Conservation (phyloP, 352 stramenopile species). For the Phytophthora cryptogea region DNA sequence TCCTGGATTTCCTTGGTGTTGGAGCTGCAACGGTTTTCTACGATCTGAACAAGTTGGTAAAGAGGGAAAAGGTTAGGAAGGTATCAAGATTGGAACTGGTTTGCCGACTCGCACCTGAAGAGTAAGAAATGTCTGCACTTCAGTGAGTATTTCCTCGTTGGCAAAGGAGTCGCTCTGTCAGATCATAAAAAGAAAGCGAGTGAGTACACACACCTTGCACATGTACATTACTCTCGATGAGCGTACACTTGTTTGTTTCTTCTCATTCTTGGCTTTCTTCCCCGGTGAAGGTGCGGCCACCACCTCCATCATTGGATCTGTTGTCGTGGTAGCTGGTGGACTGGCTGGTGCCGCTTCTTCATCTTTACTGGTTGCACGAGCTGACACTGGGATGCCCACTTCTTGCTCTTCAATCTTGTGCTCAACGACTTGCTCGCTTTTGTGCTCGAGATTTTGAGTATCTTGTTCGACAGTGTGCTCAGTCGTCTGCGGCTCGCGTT, state of each 20-base stretch:
- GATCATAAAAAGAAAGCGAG: neutral
- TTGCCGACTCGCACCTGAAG: slow-evolving; percentile 32
- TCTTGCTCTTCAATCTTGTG: slow-evolving; percentile 7
- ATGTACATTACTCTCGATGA: neutral
- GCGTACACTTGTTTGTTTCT: slow-evolving; percentile 21
- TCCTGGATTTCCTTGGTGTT: slow-evolving; percentile 59
- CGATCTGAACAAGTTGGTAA: slow-evolving; percentile 36
- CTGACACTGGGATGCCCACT: neutral
- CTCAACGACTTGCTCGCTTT: neutral
- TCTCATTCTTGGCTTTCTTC: slow-evolving; percentile 23
- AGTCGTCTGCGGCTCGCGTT: neutral
- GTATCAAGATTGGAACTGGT: neutral
- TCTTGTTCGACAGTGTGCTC: neutral
- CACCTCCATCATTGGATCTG: slow-evolving; percentile 1
- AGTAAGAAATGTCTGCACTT: slow-evolving; percentile 42
- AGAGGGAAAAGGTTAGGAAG: neutral
- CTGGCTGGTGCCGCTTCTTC: neutral
- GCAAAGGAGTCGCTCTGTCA: slow-evolving; percentile 36
- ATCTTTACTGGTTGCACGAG: too few species aligned
- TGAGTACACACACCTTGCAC: neutral
- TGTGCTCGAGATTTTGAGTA: neutral
- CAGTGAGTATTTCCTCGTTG: slow-evolving; percentile 26
- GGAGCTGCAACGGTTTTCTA: slow-evolving; percentile 55
- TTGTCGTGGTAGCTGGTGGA: neutral
- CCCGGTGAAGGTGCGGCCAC: slow-evolving; percentile 7